phyloP scores from a whole-genome alignment of 805 yeast species.

The Yarrowia sp. region DNA sequence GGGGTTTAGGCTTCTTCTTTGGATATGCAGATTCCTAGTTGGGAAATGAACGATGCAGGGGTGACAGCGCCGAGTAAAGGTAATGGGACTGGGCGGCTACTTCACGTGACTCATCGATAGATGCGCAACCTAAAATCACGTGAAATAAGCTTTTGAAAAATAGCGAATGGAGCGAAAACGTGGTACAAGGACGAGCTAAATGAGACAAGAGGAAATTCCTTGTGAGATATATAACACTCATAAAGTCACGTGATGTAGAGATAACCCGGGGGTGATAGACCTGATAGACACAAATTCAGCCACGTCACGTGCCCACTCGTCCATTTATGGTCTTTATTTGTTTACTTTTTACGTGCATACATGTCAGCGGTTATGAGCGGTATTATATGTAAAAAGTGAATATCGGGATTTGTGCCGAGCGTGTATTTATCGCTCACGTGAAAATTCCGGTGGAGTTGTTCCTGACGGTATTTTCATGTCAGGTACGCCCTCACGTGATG shows the following conservation, averaged over 20 bases:
- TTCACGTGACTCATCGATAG: constrained; percentile 7
- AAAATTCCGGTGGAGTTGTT: no score
- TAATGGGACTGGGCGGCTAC: not conserved
- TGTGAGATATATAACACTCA: not conserved
- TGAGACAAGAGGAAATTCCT: not conserved
- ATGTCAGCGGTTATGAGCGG: constrained; percentile 21
- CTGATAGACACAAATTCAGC: not conserved
- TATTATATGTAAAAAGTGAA: not conserved
- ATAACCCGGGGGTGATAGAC: not conserved
- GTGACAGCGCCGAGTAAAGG: constrained; percentile 23
- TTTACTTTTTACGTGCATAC: constrained; percentile 14
- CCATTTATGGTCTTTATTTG: not conserved
- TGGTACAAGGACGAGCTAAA: not conserved
- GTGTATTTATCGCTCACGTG: no score
- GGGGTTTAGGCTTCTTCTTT: constrained; percentile 1
- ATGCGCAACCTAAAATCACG: not conserved
- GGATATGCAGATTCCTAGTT: constrained; percentile 9
- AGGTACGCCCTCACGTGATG: not conserved
- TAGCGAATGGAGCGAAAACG: constrained; percentile 5
- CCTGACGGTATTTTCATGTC: not conserved
- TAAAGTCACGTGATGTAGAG: not conserved
- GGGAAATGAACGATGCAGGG: constrained; percentile 8
- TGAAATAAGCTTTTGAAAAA: not conserved
- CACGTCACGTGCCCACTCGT: not conserved
- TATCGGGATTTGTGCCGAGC: not conserved